phyloP scores from a whole-genome alignment of 2,329 filamentous ascomycete species.

The Coleophoma crateriformis region DNA sequence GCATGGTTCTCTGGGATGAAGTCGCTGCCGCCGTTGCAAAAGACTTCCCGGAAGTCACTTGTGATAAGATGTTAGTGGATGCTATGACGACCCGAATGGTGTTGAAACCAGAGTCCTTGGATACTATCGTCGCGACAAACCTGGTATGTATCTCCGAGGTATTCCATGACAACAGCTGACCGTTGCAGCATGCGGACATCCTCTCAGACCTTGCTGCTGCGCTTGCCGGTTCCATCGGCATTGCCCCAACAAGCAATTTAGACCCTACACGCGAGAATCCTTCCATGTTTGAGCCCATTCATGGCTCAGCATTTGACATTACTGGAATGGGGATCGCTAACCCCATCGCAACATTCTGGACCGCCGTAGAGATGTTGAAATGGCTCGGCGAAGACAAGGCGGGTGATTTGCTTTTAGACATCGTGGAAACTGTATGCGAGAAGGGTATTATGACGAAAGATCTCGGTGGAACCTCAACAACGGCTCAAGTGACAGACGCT shows the following conservation, averaged over 20 bases:
- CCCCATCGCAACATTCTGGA: conserved; percentile 48
- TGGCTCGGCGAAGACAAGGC: conserved; percentile 50
- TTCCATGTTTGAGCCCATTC: conserved; percentile 55
- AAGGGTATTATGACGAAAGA: conserved; percentile 44
- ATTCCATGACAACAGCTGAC: neutral
- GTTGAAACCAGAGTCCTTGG: conserved; percentile 46
- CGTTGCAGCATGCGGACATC: conserved; percentile 47
- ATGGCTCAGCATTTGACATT: conserved; percentile 46
- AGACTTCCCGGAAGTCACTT: conserved; percentile 51
- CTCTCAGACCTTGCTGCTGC: conserved; percentile 64
- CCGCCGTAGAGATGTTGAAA: conserved; percentile 47
- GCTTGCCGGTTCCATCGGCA: conserved; percentile 63
- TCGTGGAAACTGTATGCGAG: conserved; percentile 45
- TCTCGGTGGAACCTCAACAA: conserved; percentile 27
- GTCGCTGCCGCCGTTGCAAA: conserved; percentile 44
- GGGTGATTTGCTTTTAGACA: conserved; percentile 39
- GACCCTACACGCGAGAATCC: conserved; percentile 50
- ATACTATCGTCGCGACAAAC: conserved; percentile 58
- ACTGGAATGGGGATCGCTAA: conserved; percentile 28
- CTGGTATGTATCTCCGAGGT: conserved; percentile 20
- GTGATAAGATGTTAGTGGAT: conserved; percentile 60
- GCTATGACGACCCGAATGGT: conserved; percentile 43
- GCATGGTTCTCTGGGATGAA: conserved; percentile 62
- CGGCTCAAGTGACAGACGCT: conserved; percentile 6
- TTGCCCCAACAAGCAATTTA: conserved; percentile 62